A percentile compares a stretch with the other conserved stretches of the same genome.
Conservation (phyloP, 768 basidiomycete species). For the Suillus plorans region DNA sequence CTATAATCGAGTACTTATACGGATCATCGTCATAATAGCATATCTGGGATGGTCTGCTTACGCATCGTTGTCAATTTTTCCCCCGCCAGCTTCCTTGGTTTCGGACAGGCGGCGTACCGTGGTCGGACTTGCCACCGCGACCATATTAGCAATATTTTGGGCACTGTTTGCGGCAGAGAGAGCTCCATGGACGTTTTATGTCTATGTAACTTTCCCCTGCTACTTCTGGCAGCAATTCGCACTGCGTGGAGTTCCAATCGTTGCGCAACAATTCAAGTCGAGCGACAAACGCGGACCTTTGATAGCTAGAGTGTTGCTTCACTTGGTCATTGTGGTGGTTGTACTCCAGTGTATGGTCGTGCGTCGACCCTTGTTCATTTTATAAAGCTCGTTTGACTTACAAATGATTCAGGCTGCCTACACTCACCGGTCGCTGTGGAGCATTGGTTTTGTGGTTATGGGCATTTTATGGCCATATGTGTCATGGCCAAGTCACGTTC, state of each 20-base stretch:
- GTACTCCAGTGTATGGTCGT: constrained; percentile 75
- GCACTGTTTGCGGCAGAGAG: constrained; percentile 57
- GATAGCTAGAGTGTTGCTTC: background rate
- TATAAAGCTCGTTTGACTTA: constrained; percentile 5
- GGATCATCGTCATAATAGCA: constrained; percentile 64
- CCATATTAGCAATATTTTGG: constrained; percentile 40
- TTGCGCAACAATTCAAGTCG: constrained; percentile 9
- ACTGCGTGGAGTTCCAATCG: constrained; percentile 21
- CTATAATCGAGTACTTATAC: constrained; percentile 76
- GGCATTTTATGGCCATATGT: constrained; percentile 65
- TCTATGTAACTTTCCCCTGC: constrained; percentile 73
- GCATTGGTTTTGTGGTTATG: constrained; percentile 57
- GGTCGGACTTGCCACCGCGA: constrained; percentile 27
- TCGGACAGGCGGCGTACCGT: constrained; percentile 11
- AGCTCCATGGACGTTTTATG: constrained; percentile 70
- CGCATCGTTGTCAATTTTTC: constrained; percentile 56
- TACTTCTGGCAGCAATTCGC: constrained; percentile 72
- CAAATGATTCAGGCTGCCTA: constrained; percentile 56
- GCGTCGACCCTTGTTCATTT: constrained; percentile 27
- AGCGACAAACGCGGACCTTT: background rate
- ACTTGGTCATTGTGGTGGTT: constrained; percentile 32
- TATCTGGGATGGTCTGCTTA: constrained; percentile 81
- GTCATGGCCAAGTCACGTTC: constrained; percentile 43
- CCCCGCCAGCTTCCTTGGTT: constrained; percentile 14
- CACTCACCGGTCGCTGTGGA: constrained; percentile 71